These are phyloP conservation scores for Fragaria vesca DNA, from an alignment of 306 rosid genomes.

Conservation along the genomic window DNA sequence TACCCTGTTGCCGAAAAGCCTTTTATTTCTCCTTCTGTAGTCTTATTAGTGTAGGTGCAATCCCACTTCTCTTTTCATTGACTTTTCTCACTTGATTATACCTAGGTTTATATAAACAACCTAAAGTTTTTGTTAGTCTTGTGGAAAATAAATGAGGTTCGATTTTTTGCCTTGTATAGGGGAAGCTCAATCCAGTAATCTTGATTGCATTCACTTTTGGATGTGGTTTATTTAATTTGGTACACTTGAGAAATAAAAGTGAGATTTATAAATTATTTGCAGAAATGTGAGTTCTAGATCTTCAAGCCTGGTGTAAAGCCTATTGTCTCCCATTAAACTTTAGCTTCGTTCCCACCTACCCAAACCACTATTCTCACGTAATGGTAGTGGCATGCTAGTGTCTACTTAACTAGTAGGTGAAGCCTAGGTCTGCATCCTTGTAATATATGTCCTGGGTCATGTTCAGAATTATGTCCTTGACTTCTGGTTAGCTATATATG, in stretches of 20 bases:
- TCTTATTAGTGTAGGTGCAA: background rate
- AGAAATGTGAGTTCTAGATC: background rate
- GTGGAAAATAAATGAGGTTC: background rate
- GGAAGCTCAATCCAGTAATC: background rate
- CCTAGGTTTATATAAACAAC: background rate
- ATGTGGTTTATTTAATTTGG: background rate
- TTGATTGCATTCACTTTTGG: background rate
- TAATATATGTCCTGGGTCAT: background rate
- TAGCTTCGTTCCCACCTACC: background rate
- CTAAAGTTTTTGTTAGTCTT: background rate
- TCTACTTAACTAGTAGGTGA: background rate
- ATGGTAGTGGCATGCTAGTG: background rate
- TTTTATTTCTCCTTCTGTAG: background rate
- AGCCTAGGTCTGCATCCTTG: background rate
- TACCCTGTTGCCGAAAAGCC: background rate
- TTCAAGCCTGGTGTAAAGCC: background rate
- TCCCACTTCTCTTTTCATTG: background rate
- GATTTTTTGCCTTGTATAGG: background rate
- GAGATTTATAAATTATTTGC: background rate
- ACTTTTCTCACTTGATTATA: background rate
- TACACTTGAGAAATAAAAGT: background rate
- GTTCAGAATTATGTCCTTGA: background rate
- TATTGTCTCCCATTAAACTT: background rate
- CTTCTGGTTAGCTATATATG: constrained; percentile 20
- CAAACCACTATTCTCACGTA: background rate